A percentile compares a stretch with the other conserved stretches of the same genome.
Evolutionary conservation across 2,329 filamentous ascomycete genomes (phyloP).

Genomic region (Monilinia fructicola): DNA sequence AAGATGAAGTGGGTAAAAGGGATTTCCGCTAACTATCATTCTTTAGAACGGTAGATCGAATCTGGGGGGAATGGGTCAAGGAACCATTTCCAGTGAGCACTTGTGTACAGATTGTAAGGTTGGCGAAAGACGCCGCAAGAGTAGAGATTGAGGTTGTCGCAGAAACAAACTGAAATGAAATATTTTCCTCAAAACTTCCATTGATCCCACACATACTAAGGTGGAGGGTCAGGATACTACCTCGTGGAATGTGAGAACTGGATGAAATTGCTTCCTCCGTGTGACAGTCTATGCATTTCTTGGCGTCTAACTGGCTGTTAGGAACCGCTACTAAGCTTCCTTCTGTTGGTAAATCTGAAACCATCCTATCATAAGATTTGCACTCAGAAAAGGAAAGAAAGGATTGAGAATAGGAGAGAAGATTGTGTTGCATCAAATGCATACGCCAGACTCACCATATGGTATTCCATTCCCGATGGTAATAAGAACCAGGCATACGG

Average conservation of each 20-base stretch:
- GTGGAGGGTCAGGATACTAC: background rate
- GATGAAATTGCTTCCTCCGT: background rate
- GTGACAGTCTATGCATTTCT: background rate
- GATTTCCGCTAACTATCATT: background rate
- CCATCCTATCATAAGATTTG: background rate
- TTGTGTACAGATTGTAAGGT: conserved; percentile 18
- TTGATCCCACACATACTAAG: no score
- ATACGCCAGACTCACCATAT: background rate
- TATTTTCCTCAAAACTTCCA: no score
- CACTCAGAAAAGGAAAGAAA: background rate
- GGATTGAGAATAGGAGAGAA: no score
- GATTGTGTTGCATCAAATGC: no score
- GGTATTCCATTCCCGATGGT: background rate
- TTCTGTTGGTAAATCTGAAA: background rate
- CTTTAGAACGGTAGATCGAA: conserved; percentile 16
- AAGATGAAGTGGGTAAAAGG: background rate
- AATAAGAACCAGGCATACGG: background rate
- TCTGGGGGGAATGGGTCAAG: conserved; percentile 22
- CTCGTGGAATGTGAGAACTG: background rate
- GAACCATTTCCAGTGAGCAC: conserved; percentile 21
- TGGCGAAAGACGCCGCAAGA: conserved; percentile 19
- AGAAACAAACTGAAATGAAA: conserved; percentile 20
- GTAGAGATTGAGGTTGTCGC: conserved; percentile 21
- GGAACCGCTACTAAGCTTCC: conserved; percentile 1
- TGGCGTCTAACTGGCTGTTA: background rate